Evolutionary conservation across 805 yeast species (phyloP).

Genomic region (Candida maris): DNA sequence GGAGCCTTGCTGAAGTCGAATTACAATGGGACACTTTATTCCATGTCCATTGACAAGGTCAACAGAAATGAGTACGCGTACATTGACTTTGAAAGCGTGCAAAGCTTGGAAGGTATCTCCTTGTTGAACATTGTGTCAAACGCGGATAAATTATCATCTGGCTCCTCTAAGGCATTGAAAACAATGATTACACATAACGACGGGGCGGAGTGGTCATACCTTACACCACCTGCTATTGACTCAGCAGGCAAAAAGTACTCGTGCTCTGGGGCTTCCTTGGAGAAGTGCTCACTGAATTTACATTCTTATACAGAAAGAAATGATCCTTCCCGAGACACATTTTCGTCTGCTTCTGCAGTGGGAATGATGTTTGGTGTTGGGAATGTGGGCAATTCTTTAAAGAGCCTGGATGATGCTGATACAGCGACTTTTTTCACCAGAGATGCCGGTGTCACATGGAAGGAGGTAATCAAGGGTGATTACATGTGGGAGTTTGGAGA

Average conservation of each 20-base stretch:
- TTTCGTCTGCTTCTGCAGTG: conserved; percentile 81
- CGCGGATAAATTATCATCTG: conserved; percentile 36
- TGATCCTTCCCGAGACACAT: conserved; percentile 74
- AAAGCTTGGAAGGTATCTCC: conserved; percentile 81
- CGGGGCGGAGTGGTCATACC: conserved; percentile 79
- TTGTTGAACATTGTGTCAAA: conserved; percentile 68
- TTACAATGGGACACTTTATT: conserved; percentile 86
- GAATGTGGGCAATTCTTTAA: conserved; percentile 69
- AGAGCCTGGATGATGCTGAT: conserved; percentile 34
- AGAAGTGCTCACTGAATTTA: conserved; percentile 73
- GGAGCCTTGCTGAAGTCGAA: conserved; percentile 87
- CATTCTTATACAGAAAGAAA: conserved; percentile 88
- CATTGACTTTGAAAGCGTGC: conserved; percentile 86
- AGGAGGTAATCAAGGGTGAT: conserved; percentile 66
- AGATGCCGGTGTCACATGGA: conserved; percentile 95
- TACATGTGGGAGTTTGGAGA: conserved; percentile 97
- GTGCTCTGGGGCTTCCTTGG: conserved; percentile 47
- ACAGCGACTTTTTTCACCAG: conserved; percentile 71
- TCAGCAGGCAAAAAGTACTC: conserved; percentile 52
- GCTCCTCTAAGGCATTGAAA: conserved; percentile 51
- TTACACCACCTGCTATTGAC: conserved; percentile 67
- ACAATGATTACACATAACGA: conserved; percentile 83
- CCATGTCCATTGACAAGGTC: conserved; percentile 60
- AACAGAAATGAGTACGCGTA: conserved; percentile 71
- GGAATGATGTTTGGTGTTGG: conserved; percentile 94